Percentiles rank a stretch among this genome's conserved stretches.
Evolutionary conservation across 257 asterid genomes (phyloP).

Genomic region (Fraxinus quadrangulata): DNA sequence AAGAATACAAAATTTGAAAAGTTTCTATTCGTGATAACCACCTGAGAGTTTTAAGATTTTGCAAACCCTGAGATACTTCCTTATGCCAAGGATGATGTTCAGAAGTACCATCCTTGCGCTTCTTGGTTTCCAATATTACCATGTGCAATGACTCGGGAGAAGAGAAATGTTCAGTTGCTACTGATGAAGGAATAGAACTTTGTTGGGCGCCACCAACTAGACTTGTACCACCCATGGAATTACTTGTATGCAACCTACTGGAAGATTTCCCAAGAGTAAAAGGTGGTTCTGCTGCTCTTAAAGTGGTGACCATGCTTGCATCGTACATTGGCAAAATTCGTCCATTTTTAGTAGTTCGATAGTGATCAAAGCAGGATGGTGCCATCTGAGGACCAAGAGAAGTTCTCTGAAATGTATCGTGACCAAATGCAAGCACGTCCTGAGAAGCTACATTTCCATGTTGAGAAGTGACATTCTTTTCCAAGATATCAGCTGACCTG

Average conservation of each 20-base stretch:
- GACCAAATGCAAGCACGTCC: constrained; percentile 33
- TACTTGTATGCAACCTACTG: constrained; percentile 38
- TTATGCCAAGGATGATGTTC: constrained; percentile 63
- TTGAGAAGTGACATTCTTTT: constrained; percentile 37
- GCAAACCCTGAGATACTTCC: constrained; percentile 53
- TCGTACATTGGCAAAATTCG: constrained; percentile 46
- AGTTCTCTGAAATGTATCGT: constrained; percentile 34
- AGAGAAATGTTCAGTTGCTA: constrained; percentile 38
- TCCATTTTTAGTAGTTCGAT: constrained; percentile 61
- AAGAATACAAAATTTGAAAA: background rate
- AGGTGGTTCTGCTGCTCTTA: constrained; percentile 46
- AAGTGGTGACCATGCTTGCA: constrained; percentile 35
- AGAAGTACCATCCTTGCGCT: constrained; percentile 55
- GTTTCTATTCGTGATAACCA: constrained; percentile 25
- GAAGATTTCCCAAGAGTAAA: constrained; percentile 45
- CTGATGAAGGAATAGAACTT: constrained; percentile 36
- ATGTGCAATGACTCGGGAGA: constrained; percentile 37
- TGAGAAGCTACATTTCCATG: constrained; percentile 52
- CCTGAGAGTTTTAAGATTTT: constrained; percentile 50
- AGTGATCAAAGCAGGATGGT: constrained; percentile 77
- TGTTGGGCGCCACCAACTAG: constrained; percentile 34
- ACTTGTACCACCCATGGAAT: constrained; percentile 43
- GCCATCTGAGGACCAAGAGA: constrained; percentile 68
- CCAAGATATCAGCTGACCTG: constrained; percentile 40
- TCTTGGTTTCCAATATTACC: constrained; percentile 45